Percentiles rank a stretch among this genome's conserved stretches.
Evolutionary conservation across 2,329 filamentous ascomycete species (phyloP).

Genomic region (Pezicula carpinea): DNA sequence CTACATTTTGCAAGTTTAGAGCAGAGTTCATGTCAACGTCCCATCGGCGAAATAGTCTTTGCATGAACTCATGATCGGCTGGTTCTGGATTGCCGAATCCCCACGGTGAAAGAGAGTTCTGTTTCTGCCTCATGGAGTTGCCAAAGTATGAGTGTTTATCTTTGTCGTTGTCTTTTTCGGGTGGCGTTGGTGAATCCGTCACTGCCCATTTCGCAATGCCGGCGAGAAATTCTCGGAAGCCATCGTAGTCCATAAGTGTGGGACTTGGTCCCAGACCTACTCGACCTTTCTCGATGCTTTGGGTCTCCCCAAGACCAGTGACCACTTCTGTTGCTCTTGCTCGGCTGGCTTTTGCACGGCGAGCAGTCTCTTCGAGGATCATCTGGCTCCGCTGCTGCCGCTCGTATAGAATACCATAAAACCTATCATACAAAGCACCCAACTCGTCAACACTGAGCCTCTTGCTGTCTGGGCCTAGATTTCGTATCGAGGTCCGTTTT

Average conservation of each 20-base stretch:
- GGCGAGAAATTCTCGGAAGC: slow-evolving; percentile 89
- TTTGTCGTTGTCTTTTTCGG: slow-evolving; percentile 44
- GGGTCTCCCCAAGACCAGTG: slow-evolving; percentile 31
- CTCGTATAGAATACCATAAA: slow-evolving; percentile 89
- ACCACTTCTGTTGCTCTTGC: slow-evolving; percentile 46
- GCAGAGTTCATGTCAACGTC: slow-evolving; percentile 73
- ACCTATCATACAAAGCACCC: slow-evolving; percentile 86
- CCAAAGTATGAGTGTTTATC: slow-evolving; percentile 56
- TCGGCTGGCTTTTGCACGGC: slow-evolving; percentile 57
- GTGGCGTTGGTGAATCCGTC: slow-evolving; percentile 70
- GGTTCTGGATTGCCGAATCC: slow-evolving; percentile 60
- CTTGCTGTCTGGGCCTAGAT: slow-evolving; percentile 94
- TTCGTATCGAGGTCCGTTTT: slow-evolving; percentile 92
- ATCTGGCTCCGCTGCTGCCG: slow-evolving; percentile 77
- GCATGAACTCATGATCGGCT: slow-evolving; percentile 92
- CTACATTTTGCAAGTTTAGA: slow-evolving; percentile 85
- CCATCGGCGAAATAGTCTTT: slow-evolving; percentile 82
- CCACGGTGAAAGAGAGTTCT: slow-evolving; percentile 41
- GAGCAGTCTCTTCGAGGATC: slow-evolving; percentile 70
- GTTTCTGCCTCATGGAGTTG: slow-evolving; percentile 43
- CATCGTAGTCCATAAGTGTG: slow-evolving; percentile 95
- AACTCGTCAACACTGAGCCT: slow-evolving; percentile 80
- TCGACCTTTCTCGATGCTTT: slow-evolving; percentile 72
- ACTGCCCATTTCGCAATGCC: slow-evolving; percentile 90
- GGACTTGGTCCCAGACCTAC: slow-evolving; percentile 86